These are phyloP conservation scores for Dicorynia guianensis DNA, from an alignment of 306 rosid genomes.

Conservation along the genomic window DNA sequence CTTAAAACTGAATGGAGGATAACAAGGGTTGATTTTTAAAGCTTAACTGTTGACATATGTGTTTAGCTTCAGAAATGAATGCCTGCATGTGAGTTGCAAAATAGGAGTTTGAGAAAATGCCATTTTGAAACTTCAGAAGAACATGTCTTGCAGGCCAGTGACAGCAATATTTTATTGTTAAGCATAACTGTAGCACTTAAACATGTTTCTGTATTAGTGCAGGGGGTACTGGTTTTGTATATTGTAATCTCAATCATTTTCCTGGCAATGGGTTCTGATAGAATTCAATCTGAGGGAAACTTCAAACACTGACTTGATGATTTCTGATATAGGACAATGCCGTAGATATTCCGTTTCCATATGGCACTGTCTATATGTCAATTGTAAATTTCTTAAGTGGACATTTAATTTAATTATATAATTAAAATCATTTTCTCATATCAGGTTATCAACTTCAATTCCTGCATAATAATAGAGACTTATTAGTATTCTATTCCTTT, in stretches of 20 bases:
- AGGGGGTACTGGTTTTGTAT: slow-evolving; percentile 30
- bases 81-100: slow-evolving; percentile 47
- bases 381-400: slow-evolving; percentile 19
- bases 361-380: slow-evolving; percentile 30
- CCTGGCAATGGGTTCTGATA: slow-evolving; percentile 4
- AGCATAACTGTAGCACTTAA: slow-evolving; percentile 21
- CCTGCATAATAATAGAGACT: too few relatives aligned
- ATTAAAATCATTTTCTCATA: neutral
- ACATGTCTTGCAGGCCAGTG: slow-evolving; percentile 34
- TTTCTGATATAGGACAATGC: slow-evolving; percentile 44
- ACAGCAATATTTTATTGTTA: slow-evolving; percentile 27
- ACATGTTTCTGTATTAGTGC: slow-evolving; percentile 32
- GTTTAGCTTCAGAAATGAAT: slow-evolving; percentile 47
- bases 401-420: slow-evolving; percentile 2
- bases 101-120: slow-evolving; percentile 10
- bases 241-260: slow-evolving; percentile 32
- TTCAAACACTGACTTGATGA: neutral
- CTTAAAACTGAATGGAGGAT: too few relatives aligned
- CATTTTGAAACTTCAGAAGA: slow-evolving; percentile 11
- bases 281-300: slow-evolving; percentile 33
- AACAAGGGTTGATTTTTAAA: slow-evolving; percentile 33
- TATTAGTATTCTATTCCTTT: too few relatives aligned
- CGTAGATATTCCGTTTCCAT: slow-evolving; percentile 42
- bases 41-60: slow-evolving; percentile 39
- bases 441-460: neutral